Base-by-base conservation (phyloP, 371 early-diverging fungal genomes). In the Saksenaea vasiformis region DNA sequence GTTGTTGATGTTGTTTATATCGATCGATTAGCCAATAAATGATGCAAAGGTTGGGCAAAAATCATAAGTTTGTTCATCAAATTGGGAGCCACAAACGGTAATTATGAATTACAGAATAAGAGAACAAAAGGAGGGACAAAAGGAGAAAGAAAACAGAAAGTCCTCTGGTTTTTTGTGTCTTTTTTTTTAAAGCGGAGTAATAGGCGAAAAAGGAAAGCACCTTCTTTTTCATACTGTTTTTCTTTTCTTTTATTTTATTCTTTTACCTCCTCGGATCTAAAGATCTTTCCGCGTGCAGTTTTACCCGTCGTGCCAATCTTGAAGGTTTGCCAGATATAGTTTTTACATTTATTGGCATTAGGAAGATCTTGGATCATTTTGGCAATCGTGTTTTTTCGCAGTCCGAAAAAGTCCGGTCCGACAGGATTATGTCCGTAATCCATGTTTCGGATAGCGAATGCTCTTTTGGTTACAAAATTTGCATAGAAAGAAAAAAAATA, bases 321-420 rank as follows among this genome's bases (percentile, higher is more conserved):
- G 24, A 88, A 90, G 31, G 78, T 82, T 57, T 92, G 94, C 81
- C 83, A 82, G 22, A 87, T 79, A 70, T 94, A 97, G 54, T 89
- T 80, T 41, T 84, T 79, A 70, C 95, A 95, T 67, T 84, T 80
- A 10, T 87, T 79, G 13, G 91, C 92, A 60, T 89, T 85, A 0
- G 93, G 94, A 43, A 97, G 70, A 56, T 94, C 95, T 72, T 97
- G 96, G 34, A 97, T 93, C 87, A 94, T 87, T 73, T 90, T 93
- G 28, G 91, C 87, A 62, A 97, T 91, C 0, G 93, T 93, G 14
- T 93, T 93, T 56, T 93, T 90, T 22, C 95, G 83, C 56, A 96
- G 85, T 0, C 96, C 97, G 81, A 91, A 96, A 69, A 90, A 94
- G 62, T 97, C 97, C 0, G 96, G 95, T 0, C 97, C 97, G 0